Percentiles rank a stretch among this genome's conserved stretches.
These are phyloP conservation scores for Byssoonygena ceratinophila DNA, from an alignment of 2,329 filamentous ascomycete genomes.

Conservation along the genomic window DNA sequence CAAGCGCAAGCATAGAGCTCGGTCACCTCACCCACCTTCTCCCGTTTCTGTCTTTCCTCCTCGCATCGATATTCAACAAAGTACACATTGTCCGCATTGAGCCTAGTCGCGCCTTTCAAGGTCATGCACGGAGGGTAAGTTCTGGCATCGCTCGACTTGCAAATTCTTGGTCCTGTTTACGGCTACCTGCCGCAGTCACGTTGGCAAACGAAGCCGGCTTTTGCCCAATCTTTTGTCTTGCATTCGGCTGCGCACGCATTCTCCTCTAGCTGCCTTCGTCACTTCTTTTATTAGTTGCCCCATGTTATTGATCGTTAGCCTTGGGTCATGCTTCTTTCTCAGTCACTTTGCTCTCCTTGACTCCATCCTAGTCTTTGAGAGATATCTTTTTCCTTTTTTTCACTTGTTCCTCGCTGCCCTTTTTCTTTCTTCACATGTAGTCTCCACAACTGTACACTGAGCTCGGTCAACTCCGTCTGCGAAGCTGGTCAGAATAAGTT, in stretches of 20 bases:
- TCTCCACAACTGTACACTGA: conserved; percentile 3
- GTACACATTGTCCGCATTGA: conserved; percentile 5
- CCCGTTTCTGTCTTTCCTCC: background rate
- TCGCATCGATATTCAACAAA: background rate
- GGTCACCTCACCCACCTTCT: background rate
- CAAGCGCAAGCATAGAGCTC: background rate
- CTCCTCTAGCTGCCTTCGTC: conserved; percentile 10
- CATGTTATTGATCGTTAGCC: conserved; percentile 10
- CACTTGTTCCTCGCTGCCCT: conserved; percentile 10
- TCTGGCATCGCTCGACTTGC: conserved; percentile 23
- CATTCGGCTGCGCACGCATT: conserved; percentile 8
- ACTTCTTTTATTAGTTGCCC: conserved; percentile 16
- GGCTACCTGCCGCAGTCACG: conserved; percentile 23
- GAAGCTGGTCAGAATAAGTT: conserved; percentile 12
- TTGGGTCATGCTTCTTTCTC: background rate
- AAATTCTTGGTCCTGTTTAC: conserved; percentile 15
- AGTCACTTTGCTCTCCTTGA: conserved; percentile 2
- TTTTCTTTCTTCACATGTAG: conserved; percentile 13
- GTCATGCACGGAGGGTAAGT: conserved; percentile 31
- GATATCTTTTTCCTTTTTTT: conserved; percentile 8
- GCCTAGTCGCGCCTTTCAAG: conserved; percentile 12
- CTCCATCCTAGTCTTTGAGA: too few species aligned
- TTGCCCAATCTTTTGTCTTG: conserved; percentile 15
- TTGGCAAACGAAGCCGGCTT: conserved; percentile 30
- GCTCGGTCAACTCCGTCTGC: background rate